phyloP scores from a whole-genome alignment of 2,329 filamentous ascomycete genomes.

The Colletotrichum agaves region DNA sequence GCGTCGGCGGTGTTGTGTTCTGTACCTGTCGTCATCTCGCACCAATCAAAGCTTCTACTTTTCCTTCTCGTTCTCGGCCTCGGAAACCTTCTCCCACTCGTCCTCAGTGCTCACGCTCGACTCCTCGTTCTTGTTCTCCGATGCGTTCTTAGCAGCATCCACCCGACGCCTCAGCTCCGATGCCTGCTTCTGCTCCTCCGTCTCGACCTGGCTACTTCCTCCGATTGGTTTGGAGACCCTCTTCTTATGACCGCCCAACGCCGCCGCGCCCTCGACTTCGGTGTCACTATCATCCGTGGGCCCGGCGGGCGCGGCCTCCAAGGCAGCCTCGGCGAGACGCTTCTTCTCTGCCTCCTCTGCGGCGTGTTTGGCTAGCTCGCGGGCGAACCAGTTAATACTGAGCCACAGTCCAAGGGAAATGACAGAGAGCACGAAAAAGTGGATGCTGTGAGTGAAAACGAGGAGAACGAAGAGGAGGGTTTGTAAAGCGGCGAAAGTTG shows the following conservation, averaged over 20 bases:
- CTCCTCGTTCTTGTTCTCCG: conserved; percentile 45
- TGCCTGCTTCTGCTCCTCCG: conserved; percentile 46
- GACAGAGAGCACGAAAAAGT: conserved; percentile 85
- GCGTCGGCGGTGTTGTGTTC: not conserved
- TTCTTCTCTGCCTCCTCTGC: conserved; percentile 55
- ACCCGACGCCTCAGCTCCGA: conserved; percentile 63
- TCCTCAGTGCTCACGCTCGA: conserved; percentile 84
- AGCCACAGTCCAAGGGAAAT: conserved; percentile 88
- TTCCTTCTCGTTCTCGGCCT: conserved; percentile 71
- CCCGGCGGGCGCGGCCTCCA: conserved; percentile 46
- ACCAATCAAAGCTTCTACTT: conserved; percentile 43
- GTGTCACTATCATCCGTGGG: conserved; percentile 60
- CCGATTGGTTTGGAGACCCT: conserved; percentile 29
- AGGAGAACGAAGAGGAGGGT: conserved; percentile 80
- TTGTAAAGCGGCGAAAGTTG: conserved; percentile 87
- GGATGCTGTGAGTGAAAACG: conserved; percentile 84
- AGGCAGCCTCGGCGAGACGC: conserved; percentile 40
- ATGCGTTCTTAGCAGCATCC: conserved; percentile 50
- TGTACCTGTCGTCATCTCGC: conserved; percentile 41
- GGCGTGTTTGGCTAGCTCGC: conserved; percentile 63
- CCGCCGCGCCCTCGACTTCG: conserved; percentile 54
- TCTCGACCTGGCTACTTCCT: conserved; percentile 57
- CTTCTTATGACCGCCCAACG: not conserved
- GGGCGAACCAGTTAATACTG: conserved; percentile 96
- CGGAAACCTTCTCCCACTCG: conserved; percentile 96